phyloP scores from a whole-genome alignment of 1,284 basidiomycete genomes.

The Leccinum cinnamomeum region DNA sequence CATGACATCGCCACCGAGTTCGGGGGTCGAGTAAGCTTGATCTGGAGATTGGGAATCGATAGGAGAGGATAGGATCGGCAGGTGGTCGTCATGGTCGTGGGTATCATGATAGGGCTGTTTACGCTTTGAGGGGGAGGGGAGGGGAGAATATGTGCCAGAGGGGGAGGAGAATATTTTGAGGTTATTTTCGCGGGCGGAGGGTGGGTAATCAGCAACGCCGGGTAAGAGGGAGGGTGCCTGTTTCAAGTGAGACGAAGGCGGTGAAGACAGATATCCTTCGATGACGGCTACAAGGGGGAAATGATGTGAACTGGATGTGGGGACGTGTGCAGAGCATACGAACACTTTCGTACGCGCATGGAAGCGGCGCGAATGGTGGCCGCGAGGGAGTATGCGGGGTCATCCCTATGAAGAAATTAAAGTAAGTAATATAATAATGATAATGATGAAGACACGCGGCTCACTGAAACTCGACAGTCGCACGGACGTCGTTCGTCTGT shows the following conservation, averaged over 20 bases:
- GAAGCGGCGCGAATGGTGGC: slow-evolving; percentile 36
- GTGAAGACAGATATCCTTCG: slow-evolving; percentile 35
- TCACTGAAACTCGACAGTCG: slow-evolving; percentile 35
- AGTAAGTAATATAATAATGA: background rate
- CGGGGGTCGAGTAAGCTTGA: slow-evolving; percentile 26
- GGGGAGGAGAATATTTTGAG: slow-evolving; percentile 34
- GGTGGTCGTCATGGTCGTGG: slow-evolving; percentile 24
- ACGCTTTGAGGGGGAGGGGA: slow-evolving; percentile 38
- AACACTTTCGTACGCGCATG: slow-evolving; percentile 36
- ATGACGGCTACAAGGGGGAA: slow-evolving; percentile 30
- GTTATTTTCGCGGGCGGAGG: slow-evolving; percentile 33
- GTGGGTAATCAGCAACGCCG: slow-evolving; percentile 22
- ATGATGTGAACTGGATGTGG: slow-evolving; percentile 32
- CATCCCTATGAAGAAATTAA: background rate
- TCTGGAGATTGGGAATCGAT: slow-evolving; percentile 24
- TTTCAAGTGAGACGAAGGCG: slow-evolving; percentile 33
- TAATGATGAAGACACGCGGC: slow-evolving; percentile 4
- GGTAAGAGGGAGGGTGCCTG: slow-evolving; percentile 26
- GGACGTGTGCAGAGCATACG: slow-evolving; percentile 24
- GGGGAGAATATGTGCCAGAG: slow-evolving; percentile 27
- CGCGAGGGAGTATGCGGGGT: slow-evolving; percentile 2
- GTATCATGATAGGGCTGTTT: slow-evolving; percentile 31
- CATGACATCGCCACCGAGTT: slow-evolving; percentile 32
- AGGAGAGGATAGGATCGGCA: slow-evolving; percentile 13
- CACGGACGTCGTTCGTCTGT: slow-evolving; percentile 41